phyloP scores from a whole-genome alignment of 176 grass and related monocot species.

The Sorghum bicolor region Sorghum_bicolor_NCBIv3 NC_012875.2:52239501-52240000 shows the following conservation, averaged over 20 bases:
- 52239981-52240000: constrained; percentile 30
- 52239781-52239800: constrained; percentile 45
- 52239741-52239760: constrained; percentile 52
- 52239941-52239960: constrained; percentile 25
- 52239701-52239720: constrained; percentile 47
- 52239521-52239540: constrained; percentile 87
- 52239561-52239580: constrained; percentile 36
- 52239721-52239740: constrained; percentile 21
- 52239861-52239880: background rate
- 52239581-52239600: constrained; percentile 33
- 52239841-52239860: constrained; percentile 30
- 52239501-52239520: constrained; percentile 58
- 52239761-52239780: constrained; percentile 44
- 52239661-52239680: constrained; percentile 44
- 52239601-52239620: constrained; percentile 40
- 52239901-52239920: constrained; percentile 13
- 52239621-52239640: constrained; percentile 38
- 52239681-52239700: constrained; percentile 35
- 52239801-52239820: constrained; percentile 38
- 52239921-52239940: constrained; percentile 21
- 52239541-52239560: constrained; percentile 78
- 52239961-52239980: constrained; percentile 14
- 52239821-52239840: constrained; percentile 24
- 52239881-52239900: constrained; percentile 26
- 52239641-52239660: constrained; percentile 37